Evolutionary conservation across 257 asterid genomes (phyloP).

Genomic region (Striga asiatica): DNA sequence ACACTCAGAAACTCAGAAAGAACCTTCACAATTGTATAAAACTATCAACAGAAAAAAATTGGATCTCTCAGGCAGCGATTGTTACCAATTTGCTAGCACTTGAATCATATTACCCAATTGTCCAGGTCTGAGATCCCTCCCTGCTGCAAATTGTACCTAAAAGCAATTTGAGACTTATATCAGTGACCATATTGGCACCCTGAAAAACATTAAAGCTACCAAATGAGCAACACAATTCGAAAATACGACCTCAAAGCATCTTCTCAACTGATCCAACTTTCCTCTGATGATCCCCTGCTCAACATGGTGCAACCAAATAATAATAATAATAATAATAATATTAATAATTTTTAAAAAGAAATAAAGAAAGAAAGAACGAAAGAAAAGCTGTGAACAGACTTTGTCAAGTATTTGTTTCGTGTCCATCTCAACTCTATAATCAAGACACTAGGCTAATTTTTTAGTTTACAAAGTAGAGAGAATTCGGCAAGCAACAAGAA

Average conservation of each 20-base stretch:
- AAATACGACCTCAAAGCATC: slow-evolving; percentile 85
- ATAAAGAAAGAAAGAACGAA: too few relatives aligned
- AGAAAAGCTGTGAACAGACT: neutral
- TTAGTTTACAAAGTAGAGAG: neutral
- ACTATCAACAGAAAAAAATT: neutral
- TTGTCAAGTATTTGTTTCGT: neutral
- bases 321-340: too few relatives aligned
- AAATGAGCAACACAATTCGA: slow-evolving; percentile 9
- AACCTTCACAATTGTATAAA: neutral
- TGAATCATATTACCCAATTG: slow-evolving; percentile 74
- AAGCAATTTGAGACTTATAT: slow-evolving; percentile 16
- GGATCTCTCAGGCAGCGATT: slow-evolving; percentile 2
- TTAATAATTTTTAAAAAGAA: too few relatives aligned
- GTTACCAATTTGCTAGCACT: slow-evolving; percentile 59
- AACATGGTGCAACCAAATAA: slow-evolving; percentile 15
- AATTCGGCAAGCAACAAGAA: neutral
- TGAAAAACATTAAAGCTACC: neutral
- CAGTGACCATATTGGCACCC: slow-evolving; percentile 10
- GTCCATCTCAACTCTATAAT: neutral
- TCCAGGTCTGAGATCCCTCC: slow-evolving; percentile 93
- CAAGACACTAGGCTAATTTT: neutral
- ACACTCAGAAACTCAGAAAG: neutral
- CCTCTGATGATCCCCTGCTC: slow-evolving; percentile 91
- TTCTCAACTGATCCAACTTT: slow-evolving; percentile 87
- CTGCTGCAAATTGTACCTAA: slow-evolving; percentile 96